Conservation (phyloP, 805 yeast species). For the Blastobotrys chiropterorum region DNA sequence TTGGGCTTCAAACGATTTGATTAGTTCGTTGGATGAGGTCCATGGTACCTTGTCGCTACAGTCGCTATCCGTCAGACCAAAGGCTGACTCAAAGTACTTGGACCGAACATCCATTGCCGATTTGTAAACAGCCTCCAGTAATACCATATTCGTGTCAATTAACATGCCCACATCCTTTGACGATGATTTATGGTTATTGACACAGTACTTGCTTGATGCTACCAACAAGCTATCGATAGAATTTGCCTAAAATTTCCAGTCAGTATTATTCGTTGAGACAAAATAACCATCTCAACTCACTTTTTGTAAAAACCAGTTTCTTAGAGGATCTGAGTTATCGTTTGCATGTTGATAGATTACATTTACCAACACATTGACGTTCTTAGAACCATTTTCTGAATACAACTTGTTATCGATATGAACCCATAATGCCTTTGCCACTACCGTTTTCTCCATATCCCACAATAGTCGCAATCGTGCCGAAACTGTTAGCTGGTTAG, state of each 20-base stretch:
- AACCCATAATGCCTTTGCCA: slow-evolving; percentile 42
- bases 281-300: background rate
- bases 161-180: slow-evolving; percentile 7
- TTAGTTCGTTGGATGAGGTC: slow-evolving; percentile 23
- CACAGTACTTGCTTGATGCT: background rate
- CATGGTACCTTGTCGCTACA: slow-evolving; percentile 21
- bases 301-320: slow-evolving; percentile 18
- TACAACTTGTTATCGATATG: slow-evolving; percentile 14
- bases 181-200: background rate
- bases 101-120: slow-evolving; percentile 15
- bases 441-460: slow-evolving; percentile 40
- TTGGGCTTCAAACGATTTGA: slow-evolving; percentile 21
- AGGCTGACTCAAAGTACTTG: slow-evolving; percentile 14
- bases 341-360: slow-evolving; percentile 7
- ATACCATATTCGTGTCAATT: slow-evolving; percentile 13
- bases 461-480: slow-evolving; percentile 37
- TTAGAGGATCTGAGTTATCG: slow-evolving; percentile 9
- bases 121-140: slow-evolving; percentile 14
- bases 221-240: background rate
- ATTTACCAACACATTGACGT: slow-evolving; percentile 15
- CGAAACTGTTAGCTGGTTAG: slow-evolving; percentile 27
- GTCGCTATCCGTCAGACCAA: slow-evolving; percentile 11
- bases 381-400: slow-evolving; percentile 8
- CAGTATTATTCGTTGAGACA: background rate
- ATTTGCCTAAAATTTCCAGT: slow-evolving; percentile 2